phyloP scores from a whole-genome alignment of 1,139 yeast species.

The Ashbya aceris region DNA sequence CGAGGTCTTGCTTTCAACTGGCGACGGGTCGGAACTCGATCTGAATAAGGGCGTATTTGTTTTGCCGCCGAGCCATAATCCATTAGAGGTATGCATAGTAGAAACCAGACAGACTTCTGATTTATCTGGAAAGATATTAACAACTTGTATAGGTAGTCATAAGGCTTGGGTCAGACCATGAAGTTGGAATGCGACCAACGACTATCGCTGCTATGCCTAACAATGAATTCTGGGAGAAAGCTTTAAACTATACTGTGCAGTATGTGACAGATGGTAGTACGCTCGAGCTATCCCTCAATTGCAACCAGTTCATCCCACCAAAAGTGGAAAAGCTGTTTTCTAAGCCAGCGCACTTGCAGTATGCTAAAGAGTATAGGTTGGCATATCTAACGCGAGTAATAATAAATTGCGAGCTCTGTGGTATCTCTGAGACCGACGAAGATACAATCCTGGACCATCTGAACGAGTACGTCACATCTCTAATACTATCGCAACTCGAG shows the following conservation, averaged over 20 bases:
- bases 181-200: background rate
- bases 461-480: constrained; percentile 21
- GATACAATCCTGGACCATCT: constrained; percentile 9
- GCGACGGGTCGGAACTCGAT: background rate
- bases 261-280: background rate
- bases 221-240: constrained; percentile 6
- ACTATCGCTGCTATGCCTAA: background rate
- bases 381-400: constrained; percentile 2
- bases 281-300: constrained; percentile 4
- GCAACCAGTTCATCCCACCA: constrained; percentile 8
- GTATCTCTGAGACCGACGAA: background rate
- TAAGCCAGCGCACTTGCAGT: constrained; percentile 8
- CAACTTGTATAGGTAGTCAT: background rate
- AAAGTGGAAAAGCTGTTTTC: constrained; percentile 8
- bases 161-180: background rate
- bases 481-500: constrained; percentile 24
- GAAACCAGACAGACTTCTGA: background rate
- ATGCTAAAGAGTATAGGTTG: constrained; percentile 2
- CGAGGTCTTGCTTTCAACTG: background rate
- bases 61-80: constrained; percentile 8
- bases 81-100: constrained; percentile 4
- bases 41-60: constrained; percentile 1
- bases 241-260: constrained; percentile 3
- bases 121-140: too few species aligned
- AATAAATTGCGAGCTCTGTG: constrained; percentile 5